phyloP scores from a whole-genome alignment of 805 yeast genomes.

The Schizosaccharomyces lindneri region DNA sequence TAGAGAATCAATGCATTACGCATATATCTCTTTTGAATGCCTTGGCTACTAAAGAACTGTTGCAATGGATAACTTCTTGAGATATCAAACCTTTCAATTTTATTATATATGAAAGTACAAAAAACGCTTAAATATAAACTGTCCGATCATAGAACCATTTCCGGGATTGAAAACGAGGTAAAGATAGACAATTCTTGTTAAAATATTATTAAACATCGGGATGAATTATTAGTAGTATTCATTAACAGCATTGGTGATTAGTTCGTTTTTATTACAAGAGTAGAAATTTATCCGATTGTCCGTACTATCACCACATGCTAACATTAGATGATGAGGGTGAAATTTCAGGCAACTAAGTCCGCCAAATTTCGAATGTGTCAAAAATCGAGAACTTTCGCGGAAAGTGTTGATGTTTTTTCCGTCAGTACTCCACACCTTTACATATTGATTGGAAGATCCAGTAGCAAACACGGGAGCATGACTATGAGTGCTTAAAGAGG shows the following conservation, averaged over 20 bases:
- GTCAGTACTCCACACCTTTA: slow-evolving; percentile 63
- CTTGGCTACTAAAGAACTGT: too few species aligned
- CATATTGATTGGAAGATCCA: slow-evolving; percentile 38
- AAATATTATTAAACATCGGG: too few species aligned
- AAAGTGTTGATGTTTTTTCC: slow-evolving; percentile 50
- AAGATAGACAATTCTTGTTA: too few species aligned
- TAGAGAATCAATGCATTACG: too few species aligned
- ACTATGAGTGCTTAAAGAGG: slow-evolving; percentile 67
- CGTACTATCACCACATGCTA: slow-evolving; percentile 66
- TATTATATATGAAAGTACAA: too few species aligned
- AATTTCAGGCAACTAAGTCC: slow-evolving; percentile 39
- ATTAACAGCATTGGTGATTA: not conserved
- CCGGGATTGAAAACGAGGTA: too few species aligned
- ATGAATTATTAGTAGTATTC: not conserved
- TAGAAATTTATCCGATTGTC: slow-evolving; percentile 47
- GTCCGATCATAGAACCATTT: too few species aligned
- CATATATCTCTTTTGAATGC: too few species aligned
- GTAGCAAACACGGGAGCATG: slow-evolving; percentile 89
- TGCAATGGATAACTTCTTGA: too few species aligned
- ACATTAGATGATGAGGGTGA: slow-evolving; percentile 87
- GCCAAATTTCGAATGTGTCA: slow-evolving; percentile 8
- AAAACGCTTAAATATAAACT: too few species aligned
- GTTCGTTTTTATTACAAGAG: not conserved
- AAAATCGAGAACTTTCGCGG: slow-evolving; percentile 18
- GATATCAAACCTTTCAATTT: too few species aligned